Evolutionary conservation across 1,139 yeast genomes (phyloP).

Genomic region (Protomyces macrosporus): DNA sequence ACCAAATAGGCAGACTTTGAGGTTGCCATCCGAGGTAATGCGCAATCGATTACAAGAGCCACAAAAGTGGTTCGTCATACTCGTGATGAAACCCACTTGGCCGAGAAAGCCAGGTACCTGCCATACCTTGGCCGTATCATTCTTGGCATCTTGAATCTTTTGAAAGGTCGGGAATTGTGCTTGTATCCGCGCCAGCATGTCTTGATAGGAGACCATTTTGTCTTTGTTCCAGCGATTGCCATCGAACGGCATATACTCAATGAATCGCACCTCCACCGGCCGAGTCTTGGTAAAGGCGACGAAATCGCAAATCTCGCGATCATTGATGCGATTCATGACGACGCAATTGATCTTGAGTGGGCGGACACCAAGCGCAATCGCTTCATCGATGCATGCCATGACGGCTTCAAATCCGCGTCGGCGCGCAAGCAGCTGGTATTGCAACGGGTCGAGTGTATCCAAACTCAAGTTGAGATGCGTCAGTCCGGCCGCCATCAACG

Average conservation of each 20-base stretch:
- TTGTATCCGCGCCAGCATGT: slow-evolving; percentile 41
- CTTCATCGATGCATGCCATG: slow-evolving; percentile 43
- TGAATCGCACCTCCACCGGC: slow-evolving; percentile 48
- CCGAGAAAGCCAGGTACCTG: slow-evolving; percentile 44
- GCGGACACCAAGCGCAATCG: slow-evolving; percentile 44
- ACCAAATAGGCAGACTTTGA: slow-evolving; percentile 52
- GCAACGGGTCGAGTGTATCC: slow-evolving; percentile 49
- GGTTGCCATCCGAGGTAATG: slow-evolving; percentile 49
- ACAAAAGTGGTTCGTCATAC: slow-evolving; percentile 52
- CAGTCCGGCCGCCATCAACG: slow-evolving; percentile 42
- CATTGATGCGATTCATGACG: slow-evolving; percentile 48
- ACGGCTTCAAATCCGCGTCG: slow-evolving; percentile 47
- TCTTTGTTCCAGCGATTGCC: slow-evolving; percentile 48
- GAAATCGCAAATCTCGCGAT: slow-evolving; percentile 48
- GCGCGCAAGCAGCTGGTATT: slow-evolving; percentile 47
- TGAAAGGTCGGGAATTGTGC: slow-evolving; percentile 34
- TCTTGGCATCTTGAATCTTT: slow-evolving; percentile 25
- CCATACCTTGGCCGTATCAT: slow-evolving; percentile 47
- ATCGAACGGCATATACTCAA: slow-evolving; percentile 54
- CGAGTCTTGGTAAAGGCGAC: slow-evolving; percentile 42
- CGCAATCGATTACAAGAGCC: slow-evolving; percentile 48
- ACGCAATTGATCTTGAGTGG: slow-evolving; percentile 48
- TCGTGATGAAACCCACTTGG: slow-evolving; percentile 48
- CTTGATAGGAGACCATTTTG: slow-evolving; percentile 45
- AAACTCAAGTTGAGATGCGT: slow-evolving; percentile 47